Evolutionary conservation across 345 rosid species (phyloP).

Genomic region (Combretum micranthum): DNA sequence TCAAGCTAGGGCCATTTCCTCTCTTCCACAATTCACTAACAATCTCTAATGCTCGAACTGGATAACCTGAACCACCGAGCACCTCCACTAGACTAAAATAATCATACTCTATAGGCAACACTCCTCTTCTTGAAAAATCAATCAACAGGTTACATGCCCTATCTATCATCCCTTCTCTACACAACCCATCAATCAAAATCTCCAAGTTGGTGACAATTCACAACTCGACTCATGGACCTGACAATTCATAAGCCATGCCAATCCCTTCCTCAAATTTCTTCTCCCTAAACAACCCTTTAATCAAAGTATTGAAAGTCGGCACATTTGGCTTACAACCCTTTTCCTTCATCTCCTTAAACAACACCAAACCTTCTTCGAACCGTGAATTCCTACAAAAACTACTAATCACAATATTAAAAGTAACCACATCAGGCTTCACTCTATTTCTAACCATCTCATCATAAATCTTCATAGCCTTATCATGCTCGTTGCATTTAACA

Average conservation of each 20-base stretch:
- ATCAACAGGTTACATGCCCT: conserved; percentile 58
- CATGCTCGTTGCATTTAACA: conserved; percentile 48
- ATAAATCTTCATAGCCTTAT: conserved; percentile 41
- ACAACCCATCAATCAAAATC: conserved; percentile 72
- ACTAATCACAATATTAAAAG: conserved; percentile 68
- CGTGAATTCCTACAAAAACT: conserved; percentile 46
- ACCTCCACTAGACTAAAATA: conserved; percentile 43
- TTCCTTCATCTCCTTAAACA: conserved; percentile 76
- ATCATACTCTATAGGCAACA: conserved; percentile 56
- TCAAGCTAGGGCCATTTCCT: conserved; percentile 52
- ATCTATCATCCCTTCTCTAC: conserved; percentile 34
- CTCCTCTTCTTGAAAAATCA: conserved; percentile 48
- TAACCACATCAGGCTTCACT: conserved; percentile 62
- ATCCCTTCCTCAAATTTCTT: conserved; percentile 58
- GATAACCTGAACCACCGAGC: conserved; percentile 43
- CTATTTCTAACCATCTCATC: conserved; percentile 55
- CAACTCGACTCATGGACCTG: conserved; percentile 40
- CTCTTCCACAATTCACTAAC: conserved; percentile 53
- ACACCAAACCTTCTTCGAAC: conserved; percentile 49
- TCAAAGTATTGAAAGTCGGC: conserved; percentile 77
- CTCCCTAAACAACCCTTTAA: conserved; percentile 55
- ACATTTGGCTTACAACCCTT: conserved; percentile 71
- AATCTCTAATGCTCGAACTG: conserved; percentile 44
- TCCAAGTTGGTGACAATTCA: conserved; percentile 79
- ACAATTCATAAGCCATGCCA: conserved; percentile 78